Conservation (phyloP, 1,139 yeast species). For the Geotrichum candidum region DNA sequence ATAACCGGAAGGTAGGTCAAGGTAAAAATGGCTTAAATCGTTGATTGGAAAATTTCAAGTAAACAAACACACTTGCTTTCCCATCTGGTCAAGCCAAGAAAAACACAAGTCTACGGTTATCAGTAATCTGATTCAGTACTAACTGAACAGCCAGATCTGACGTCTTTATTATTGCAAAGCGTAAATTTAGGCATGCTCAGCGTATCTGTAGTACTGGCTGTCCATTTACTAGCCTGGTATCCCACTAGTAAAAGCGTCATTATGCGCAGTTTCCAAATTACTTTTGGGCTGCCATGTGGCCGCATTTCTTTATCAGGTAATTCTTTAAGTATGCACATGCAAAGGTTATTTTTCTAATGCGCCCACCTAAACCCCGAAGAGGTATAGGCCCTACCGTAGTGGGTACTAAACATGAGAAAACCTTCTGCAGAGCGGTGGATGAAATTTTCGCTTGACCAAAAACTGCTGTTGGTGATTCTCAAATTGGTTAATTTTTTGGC, state of each 20-base stretch:
- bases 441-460: background rate
- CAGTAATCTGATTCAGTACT: background rate
- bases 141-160: background rate
- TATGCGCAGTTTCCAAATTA: background rate
- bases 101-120: too few species aligned
- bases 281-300: background rate
- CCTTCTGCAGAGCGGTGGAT: background rate
- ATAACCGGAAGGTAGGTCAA: too few species aligned
- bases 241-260: background rate
- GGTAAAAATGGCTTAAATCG: too few species aligned
- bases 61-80: too few species aligned
- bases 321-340: background rate
- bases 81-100: too few species aligned
- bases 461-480: background rate
- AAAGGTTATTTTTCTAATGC: background rate
- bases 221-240: background rate
- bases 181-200: background rate
- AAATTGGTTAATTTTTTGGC: background rate
- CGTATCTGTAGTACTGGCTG: background rate
- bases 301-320: background rate
- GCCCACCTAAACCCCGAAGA: background rate
- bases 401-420: background rate
- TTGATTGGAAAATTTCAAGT: too few species aligned
- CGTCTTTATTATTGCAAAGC: background rate
- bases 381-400: background rate